Conservation (phyloP, 2,329 filamentous ascomycete genomes). For the Fusarium floridanum region DNA sequence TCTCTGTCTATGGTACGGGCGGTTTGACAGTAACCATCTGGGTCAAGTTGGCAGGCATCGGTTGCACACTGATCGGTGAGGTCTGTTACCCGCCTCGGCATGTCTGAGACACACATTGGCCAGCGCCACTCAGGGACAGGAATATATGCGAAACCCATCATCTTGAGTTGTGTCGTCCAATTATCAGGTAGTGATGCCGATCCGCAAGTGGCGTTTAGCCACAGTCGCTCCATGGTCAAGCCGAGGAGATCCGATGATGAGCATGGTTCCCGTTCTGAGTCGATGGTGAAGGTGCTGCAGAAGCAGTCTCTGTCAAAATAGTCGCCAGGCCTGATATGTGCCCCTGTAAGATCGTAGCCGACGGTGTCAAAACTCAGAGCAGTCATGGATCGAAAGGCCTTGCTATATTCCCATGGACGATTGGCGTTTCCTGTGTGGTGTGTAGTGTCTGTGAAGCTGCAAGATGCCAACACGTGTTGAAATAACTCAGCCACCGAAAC, state of each 20-base stretch:
- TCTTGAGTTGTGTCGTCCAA: not conserved
- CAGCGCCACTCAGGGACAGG: not conserved
- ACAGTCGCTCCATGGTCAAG: constrained; percentile 7
- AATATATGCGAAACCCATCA: not conserved
- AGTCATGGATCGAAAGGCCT: not conserved
- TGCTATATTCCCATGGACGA: constrained; percentile 33
- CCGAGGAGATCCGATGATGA: not conserved
- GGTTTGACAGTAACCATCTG: not conserved
- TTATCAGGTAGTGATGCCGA: not conserved
- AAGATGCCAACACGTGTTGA: constrained; percentile 11
- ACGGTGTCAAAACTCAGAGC: constrained; percentile 21
- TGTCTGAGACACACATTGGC: not conserved
- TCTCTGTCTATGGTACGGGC: not conserved
- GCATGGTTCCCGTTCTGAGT: constrained; percentile 15
- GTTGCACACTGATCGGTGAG: not conserved
- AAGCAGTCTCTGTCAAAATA: constrained; percentile 36
- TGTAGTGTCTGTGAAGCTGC: constrained; percentile 15
- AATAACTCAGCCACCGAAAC: constrained; percentile 3
- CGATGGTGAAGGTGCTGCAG: constrained; percentile 11
- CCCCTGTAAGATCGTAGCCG: constrained; percentile 14
- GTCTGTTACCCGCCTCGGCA: not conserved
- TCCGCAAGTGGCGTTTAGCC: constrained; percentile 31
- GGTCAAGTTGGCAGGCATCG: not conserved
- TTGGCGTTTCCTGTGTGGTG: constrained; percentile 19
- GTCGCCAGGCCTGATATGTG: not conserved